Conservation (phyloP, 768 basidiomycete species). For the Mycena alexandri region DNA sequence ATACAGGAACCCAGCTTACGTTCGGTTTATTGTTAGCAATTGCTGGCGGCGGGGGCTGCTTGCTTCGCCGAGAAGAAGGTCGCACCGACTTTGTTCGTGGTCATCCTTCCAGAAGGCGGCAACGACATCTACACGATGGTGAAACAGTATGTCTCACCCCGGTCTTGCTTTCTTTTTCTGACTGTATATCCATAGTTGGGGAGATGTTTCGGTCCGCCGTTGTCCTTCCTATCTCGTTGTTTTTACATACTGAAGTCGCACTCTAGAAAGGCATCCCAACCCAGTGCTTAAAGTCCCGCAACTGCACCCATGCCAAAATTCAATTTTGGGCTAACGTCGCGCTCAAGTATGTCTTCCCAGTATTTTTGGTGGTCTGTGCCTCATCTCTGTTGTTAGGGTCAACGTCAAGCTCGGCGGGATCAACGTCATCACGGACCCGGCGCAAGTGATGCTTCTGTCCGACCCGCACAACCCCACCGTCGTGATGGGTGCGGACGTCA, state of each 20-base stretch:
- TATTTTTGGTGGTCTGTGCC: slow-evolving; percentile 13
- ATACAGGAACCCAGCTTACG: neutral
- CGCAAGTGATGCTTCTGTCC: slow-evolving; percentile 70
- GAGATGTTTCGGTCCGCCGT: slow-evolving; percentile 67
- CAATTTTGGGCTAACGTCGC: slow-evolving; percentile 88
- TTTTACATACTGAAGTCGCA: neutral
- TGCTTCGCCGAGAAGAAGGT: slow-evolving; percentile 54
- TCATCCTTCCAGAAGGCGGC: slow-evolving; percentile 78
- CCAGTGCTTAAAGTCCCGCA: slow-evolving; percentile 78
- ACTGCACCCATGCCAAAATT: slow-evolving; percentile 73
- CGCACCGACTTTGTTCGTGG: slow-evolving; percentile 70
- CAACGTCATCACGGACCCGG: slow-evolving; percentile 79
- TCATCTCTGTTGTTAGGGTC: slow-evolving; percentile 60
- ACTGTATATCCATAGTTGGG: slow-evolving; percentile 63
- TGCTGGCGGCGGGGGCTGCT: slow-evolving; percentile 62
- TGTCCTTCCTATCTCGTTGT: slow-evolving; percentile 33
- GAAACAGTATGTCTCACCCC: slow-evolving; percentile 72
- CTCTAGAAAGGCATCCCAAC: slow-evolving; percentile 80
- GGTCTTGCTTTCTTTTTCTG: neutral
- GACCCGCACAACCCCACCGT: slow-evolving; percentile 84
- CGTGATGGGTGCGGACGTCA: slow-evolving; percentile 73
- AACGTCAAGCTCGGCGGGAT: slow-evolving; percentile 90
- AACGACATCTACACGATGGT: slow-evolving; percentile 83
- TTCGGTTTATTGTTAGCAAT: slow-evolving; percentile 51
- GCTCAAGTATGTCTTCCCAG: slow-evolving; percentile 69